A percentile compares a stretch with the other conserved stretches of the same genome.
Conservation (phyloP, 495 filamentous ascomycete species). For the Neurospora tetraspora region DNA sequence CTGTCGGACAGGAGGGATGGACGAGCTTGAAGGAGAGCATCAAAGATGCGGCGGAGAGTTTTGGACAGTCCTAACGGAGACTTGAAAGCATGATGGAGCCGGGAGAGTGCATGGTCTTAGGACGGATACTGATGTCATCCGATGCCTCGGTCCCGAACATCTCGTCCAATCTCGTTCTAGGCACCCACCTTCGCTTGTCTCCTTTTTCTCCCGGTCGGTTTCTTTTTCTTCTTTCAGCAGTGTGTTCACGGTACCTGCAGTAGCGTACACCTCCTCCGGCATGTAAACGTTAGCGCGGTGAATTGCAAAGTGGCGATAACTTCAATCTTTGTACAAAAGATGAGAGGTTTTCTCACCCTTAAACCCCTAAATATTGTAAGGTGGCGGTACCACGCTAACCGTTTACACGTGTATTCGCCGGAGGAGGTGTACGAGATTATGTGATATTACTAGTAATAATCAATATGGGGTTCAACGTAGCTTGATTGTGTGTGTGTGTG, state of each 20-base stretch:
- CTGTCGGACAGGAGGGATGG: constrained; percentile 18
- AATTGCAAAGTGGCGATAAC: too few species aligned
- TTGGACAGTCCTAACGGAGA: background rate
- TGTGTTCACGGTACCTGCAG: background rate
- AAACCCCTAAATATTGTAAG: too few species aligned
- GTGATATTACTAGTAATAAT: too few species aligned
- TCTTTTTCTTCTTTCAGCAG: background rate
- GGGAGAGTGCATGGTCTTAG: background rate
- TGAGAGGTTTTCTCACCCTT: too few species aligned
- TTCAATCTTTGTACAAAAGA: too few species aligned
- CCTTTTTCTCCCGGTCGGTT: background rate
- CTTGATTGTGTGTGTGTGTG: too few species aligned
- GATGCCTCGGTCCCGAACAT: background rate
- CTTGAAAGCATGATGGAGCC: background rate
- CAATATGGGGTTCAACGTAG: too few species aligned
- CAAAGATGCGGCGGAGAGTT: constrained; percentile 4
- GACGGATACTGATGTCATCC: background rate
- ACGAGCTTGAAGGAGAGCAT: constrained; percentile 21
- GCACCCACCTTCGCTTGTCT: background rate
- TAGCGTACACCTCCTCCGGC: background rate
- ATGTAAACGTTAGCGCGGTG: too few species aligned
- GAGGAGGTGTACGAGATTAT: too few species aligned
- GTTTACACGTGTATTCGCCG: too few species aligned
- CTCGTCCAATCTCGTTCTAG: background rate
- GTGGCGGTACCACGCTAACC: too few species aligned